Base-by-base conservation (phyloP, 805 yeast species). In the Candida nanaspora region DNA sequence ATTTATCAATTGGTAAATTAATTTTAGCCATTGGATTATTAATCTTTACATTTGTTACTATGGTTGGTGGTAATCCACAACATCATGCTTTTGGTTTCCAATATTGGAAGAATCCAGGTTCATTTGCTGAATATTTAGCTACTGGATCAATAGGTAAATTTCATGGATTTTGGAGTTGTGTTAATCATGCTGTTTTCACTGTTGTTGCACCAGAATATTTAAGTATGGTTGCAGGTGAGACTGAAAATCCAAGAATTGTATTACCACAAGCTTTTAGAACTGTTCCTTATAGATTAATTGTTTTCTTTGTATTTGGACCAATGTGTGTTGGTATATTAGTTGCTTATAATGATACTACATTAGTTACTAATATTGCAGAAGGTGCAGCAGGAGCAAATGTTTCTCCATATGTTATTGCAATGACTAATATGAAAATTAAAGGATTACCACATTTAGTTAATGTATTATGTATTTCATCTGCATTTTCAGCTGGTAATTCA, bases 401-500 rank as follows among this genome's bases (percentile, higher is more conserved):
- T 3, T 77, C 86, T 18, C 89, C 94, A 1, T 83, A 79, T 52
- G 89, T 83, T 36, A 74, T 85, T 50, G 89, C 87, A 6, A 84
- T 86, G 83, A 59, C 61, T 34, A 74, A 71, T 43, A 61, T 84
- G 50, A 70, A 74, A 2, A 82, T 85, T 41, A 72, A 64, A 30
- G 77, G 70, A 0, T 66, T 85, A 37, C 89, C 91, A 27, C 74
- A 80, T 52, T 66, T 86, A 41, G 84, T 86, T 44, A 86, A 86
- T 57, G 89, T 78, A 3, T 76, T 83, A 21, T 68, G 85, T 35
- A 67, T 86, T 39, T 68, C 83, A 8, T 72, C 87, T 7, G 84
- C 88, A 0, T 79, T 83, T 46, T 78, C 86, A 28, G 86, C 93
- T 2, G 94, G 91, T 37, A 83, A 84, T 61, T 81, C 88, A 6